Evolutionary conservation across 1,139 yeast species (phyloP).

Genomic region (Hyphopichia khmerensis): DNA sequence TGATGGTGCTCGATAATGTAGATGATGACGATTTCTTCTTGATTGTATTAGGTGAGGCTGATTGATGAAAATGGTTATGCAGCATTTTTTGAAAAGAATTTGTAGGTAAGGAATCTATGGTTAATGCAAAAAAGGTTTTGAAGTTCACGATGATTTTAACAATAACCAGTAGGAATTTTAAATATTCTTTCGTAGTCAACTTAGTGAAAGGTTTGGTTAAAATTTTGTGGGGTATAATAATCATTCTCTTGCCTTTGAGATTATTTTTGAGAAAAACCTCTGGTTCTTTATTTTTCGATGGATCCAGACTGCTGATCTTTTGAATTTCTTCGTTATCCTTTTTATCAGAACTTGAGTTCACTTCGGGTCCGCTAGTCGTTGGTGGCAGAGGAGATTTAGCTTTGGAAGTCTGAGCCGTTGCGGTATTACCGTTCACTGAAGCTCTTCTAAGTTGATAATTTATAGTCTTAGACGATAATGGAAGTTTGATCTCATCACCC

Average conservation of each 20-base stretch:
- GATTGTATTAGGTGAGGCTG: no score
- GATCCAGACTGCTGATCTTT: no score
- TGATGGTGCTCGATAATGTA: slow-evolving; percentile 11
- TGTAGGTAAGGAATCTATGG: slow-evolving; percentile 5
- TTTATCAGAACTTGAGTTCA: no score
- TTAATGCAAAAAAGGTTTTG: slow-evolving; percentile 24
- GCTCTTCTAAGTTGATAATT: slow-evolving; percentile 35
- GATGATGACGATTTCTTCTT: slow-evolving; percentile 2
- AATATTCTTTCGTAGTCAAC: slow-evolving; percentile 38
- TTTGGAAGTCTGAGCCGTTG: slow-evolving; percentile 5
- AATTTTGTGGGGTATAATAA: slow-evolving; percentile 45
- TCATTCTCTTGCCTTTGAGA: slow-evolving; percentile 19
- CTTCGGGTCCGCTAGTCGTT: not conserved
- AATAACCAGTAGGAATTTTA: slow-evolving; percentile 35
- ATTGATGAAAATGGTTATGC: not conserved
- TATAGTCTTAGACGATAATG: slow-evolving; percentile 43
- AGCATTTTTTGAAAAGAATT: no score
- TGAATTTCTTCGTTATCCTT: no score
- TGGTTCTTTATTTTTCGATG: not conserved
- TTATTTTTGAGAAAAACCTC: not conserved
- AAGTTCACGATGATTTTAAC: slow-evolving; percentile 42
- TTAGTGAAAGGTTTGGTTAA: slow-evolving; percentile 43
- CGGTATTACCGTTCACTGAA: slow-evolving; percentile 6
- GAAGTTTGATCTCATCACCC: slow-evolving; percentile 37
- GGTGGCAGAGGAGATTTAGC: slow-evolving; percentile 1